Evolutionary conservation across 805 yeast species (phyloP).

Genomic region (Candida silvatica): DNA sequence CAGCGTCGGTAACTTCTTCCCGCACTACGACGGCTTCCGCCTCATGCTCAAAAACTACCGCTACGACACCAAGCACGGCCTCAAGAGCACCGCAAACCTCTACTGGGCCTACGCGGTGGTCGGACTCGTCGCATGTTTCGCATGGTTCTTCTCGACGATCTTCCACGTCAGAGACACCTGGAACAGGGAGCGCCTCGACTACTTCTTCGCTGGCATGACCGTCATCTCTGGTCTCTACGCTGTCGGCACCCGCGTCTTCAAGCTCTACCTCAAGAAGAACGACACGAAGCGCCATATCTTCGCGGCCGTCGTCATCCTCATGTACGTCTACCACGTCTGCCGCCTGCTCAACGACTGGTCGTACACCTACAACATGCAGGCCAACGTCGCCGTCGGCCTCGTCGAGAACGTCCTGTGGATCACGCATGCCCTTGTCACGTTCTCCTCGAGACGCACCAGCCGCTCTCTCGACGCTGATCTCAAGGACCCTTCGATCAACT

Average conservation of each 20-base stretch:
- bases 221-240: conserved; percentile 75
- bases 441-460: conserved; percentile 13
- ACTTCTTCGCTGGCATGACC: conserved; percentile 87
- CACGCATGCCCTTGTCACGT: conserved; percentile 25
- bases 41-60: conserved; percentile 21
- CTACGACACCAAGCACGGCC: conserved; percentile 7
- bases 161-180: conserved; percentile 83
- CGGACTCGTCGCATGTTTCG: conserved; percentile 62
- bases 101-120: conserved; percentile 36
- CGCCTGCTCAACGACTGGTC: conserved; percentile 72
- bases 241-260: conserved; percentile 49
- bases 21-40: conserved; percentile 46
- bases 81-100: conserved; percentile 17
- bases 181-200: conserved; percentile 79
- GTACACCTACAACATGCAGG: conserved; percentile 90
- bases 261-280: conserved; percentile 37
- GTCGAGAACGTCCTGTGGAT: conserved; percentile 58
- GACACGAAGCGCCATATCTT: conserved; percentile 25
- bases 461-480: conserved; percentile 14
- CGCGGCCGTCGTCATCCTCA: conserved; percentile 31
- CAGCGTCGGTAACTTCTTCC: conserved; percentile 60
- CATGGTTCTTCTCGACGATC: conserved; percentile 81
- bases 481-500: conserved; percentile 21
- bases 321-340: conserved; percentile 57
- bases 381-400: conserved; percentile 73